Base-by-base conservation (phyloP, 306 rosid species). In the Glycine soja region DNA sequence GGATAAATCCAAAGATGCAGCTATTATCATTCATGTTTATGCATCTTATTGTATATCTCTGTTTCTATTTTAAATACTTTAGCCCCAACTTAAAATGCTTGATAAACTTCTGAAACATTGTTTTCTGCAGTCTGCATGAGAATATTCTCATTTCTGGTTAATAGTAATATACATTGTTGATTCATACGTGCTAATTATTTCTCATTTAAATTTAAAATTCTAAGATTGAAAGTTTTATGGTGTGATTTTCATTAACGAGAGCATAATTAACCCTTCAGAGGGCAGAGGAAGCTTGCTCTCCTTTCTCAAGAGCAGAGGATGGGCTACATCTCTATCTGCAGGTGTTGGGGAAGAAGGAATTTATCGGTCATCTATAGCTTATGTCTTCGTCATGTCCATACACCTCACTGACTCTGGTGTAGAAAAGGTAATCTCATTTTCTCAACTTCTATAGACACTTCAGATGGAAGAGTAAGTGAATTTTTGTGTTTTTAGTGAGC, bases 261-360 rank as follows among this genome's bases (percentile, higher is more conserved):
- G 38, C 71, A 50, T 82, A 32, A 79, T 74, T 84, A 83, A 85
- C 30, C 62, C 82, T 88, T 62, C 88, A 95, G 98, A 95, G 94
- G 99, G 99, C 58, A 88, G 87, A 70, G 99, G 98, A 84, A 95
- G 99, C 90, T 88, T 95, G 91, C 96, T 81, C 85, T 89, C 64
- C 80, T 89, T 87, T 87, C 87, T 95, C 78, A 95, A 93, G 88
- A 87, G 87, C 74, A 91, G 65, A 87, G 99, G 99, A 59, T 95
- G 96, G 99, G 92, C 92, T 72, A 91, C 98, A 81, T 88, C 93
- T 82, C 85, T 95, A 69, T 86, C 93, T 72, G 97, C 97, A 70
- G 96, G 98, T 72, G 98, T 95, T 88, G 92, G 89, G 78, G 97
- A 95, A n/a, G 98, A 89, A 4, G 99, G 96, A 74, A 62, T 90